These are phyloP conservation scores for Cryomyces antarcticus DNA, from an alignment of 495 filamentous ascomycete species.

Conservation along the genomic window DNA sequence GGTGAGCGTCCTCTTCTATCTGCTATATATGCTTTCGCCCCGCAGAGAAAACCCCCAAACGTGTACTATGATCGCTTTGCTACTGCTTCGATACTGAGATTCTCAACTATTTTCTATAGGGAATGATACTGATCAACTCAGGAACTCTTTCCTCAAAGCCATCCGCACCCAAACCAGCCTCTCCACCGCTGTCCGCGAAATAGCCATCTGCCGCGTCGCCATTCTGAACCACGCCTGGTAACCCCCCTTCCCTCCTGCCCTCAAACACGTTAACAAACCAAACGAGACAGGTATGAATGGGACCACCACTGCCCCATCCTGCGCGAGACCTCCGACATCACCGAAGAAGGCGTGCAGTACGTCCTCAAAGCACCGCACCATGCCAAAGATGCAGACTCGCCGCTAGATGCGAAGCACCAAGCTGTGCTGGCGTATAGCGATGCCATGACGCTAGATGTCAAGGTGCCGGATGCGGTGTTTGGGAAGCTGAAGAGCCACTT, in stretches of 20 bases:
- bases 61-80: too few species aligned
- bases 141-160: constrained; percentile 57
- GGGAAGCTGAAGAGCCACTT: constrained; percentile 33
- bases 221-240: constrained; percentile 44
- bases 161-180: constrained; percentile 46
- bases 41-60: too few species aligned
- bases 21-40: neutral
- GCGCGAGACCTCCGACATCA: constrained; percentile 19
- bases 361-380: constrained; percentile 3
- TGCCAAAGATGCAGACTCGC: neutral
- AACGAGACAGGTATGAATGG: constrained; percentile 41
- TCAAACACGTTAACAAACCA: too few species aligned
- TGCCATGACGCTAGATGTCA: constrained; percentile 49
- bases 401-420: constrained; percentile 35
- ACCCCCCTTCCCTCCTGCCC: too few species aligned
- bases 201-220: constrained; percentile 57
- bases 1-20: constrained; percentile 9
- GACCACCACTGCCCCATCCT: constrained; percentile 46
- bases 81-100: too few species aligned
- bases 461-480: constrained; percentile 44
- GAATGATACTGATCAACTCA: neutral
- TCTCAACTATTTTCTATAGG: too few species aligned
- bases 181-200: constrained; percentile 38
- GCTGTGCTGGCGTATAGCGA: constrained; percentile 51
- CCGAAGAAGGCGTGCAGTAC: constrained; percentile 6